Evolutionary conservation across 257 asterid genomes (phyloP).

Genomic region (Anisodus acutangulus): DNA sequence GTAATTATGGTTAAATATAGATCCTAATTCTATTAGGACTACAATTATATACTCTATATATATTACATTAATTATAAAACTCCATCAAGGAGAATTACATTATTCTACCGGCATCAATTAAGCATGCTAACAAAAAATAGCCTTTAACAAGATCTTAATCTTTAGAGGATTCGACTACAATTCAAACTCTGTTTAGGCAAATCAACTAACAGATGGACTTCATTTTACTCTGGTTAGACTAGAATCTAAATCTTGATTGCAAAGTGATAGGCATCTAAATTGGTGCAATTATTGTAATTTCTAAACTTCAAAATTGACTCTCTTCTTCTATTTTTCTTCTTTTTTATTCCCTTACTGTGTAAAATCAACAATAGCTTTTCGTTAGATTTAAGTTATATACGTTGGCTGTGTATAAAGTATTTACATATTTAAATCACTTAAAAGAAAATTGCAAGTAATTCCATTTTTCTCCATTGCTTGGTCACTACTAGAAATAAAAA

Average conservation of each 20-base stretch:
- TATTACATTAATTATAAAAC: too few species aligned
- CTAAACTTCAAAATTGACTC: neutral
- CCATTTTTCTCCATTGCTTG: neutral
- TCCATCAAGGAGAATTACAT: too few species aligned
- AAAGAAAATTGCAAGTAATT: neutral
- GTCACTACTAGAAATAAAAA: neutral
- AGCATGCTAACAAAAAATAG: neutral
- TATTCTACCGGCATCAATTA: neutral
- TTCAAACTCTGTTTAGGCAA: conserved; percentile 11
- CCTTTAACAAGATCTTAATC: neutral
- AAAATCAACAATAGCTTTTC: neutral
- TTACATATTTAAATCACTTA: neutral
- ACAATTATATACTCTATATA: too few species aligned
- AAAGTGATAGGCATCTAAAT: neutral
- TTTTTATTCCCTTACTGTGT: neutral
- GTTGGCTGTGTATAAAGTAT: neutral
- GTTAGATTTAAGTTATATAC: neutral
- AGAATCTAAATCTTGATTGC: neutral
- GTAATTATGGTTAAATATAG: too few species aligned
- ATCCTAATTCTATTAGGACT: too few species aligned
- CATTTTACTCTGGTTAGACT: neutral
- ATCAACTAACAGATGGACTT: neutral
- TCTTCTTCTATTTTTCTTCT: neutral
- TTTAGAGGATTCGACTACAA: neutral
- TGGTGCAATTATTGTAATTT: neutral